A percentile compares a stretch with the other conserved stretches of the same genome.
Evolutionary conservation across 768 basidiomycete species (phyloP).

Genomic region (Suillus tomentosus): DNA sequence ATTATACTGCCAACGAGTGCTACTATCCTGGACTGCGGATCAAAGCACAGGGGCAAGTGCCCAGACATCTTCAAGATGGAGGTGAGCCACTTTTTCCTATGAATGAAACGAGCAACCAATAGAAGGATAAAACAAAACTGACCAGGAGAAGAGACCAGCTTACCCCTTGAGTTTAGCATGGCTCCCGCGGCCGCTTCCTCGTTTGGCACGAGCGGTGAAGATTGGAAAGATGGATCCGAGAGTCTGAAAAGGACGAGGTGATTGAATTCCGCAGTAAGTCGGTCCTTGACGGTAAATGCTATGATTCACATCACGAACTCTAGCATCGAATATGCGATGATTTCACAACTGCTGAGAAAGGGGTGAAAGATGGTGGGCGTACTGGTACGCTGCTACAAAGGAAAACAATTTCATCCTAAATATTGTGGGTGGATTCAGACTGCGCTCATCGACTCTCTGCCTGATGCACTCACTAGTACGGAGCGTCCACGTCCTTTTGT

Average conservation of each 20-base stretch:
- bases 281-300: slow-evolving; percentile 12
- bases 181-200: slow-evolving; percentile 3
- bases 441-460: not conserved
- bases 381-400: slow-evolving; percentile 32
- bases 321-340: slow-evolving; percentile 10
- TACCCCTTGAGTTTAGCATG: not conserved
- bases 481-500: not conserved
- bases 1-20: too few species aligned
- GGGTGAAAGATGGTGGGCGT: slow-evolving; percentile 19
- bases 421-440: not conserved
- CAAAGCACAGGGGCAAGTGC: slow-evolving; percentile 33
- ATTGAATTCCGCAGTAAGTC: slow-evolving; percentile 29
- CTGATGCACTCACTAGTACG: not conserved
- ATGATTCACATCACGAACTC: slow-evolving; percentile 6
- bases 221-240: slow-evolving; percentile 16
- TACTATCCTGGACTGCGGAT: slow-evolving; percentile 39
- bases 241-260: slow-evolving; percentile 16
- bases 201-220: not conserved
- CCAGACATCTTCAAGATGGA: slow-evolving; percentile 25
- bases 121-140: slow-evolving; percentile 18
- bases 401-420: not conserved
- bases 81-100: slow-evolving; percentile 21
- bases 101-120: slow-evolving; percentile 16
- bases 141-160: not conserved
- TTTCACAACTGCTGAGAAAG: not conserved